Evolutionary conservation across 192 early-diverging fungal species (phyloP).

Genomic region (Coemansia sp.): DNA sequence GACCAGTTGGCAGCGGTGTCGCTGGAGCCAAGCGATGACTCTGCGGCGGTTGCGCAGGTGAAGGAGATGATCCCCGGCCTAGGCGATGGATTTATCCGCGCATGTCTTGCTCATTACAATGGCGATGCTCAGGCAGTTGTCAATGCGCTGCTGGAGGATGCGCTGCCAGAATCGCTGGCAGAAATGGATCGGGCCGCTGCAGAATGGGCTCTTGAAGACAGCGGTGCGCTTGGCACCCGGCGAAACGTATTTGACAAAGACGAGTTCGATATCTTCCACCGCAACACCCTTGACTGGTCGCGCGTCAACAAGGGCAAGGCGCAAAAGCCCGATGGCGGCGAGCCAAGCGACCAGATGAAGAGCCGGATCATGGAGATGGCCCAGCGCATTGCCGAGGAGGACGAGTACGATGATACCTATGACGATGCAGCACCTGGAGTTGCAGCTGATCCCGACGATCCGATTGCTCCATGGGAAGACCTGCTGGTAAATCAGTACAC

Average conservation of each 20-base stretch:
- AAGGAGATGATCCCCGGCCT: conserved; percentile 86
- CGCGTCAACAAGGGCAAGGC: conserved; percentile 75
- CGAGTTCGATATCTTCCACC: conserved; percentile 86
- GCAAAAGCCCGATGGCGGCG: background rate
- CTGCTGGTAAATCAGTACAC: conserved; percentile 61
- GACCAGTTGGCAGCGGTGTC: conserved; percentile 12
- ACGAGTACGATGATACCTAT: conserved; percentile 93
- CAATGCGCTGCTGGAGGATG: conserved; percentile 75
- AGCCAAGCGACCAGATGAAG: conserved; percentile 27
- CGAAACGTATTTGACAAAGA: conserved; percentile 90
- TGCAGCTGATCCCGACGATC: conserved; percentile 63
- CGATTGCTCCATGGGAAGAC: conserved; percentile 61
- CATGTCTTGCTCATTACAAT: conserved; percentile 68
- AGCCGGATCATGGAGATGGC: conserved; percentile 45
- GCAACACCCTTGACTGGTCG: conserved; percentile 58
- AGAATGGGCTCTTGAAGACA: conserved; percentile 11
- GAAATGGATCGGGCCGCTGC: conserved; percentile 62
- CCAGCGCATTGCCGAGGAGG: conserved; percentile 63
- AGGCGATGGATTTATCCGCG: conserved; percentile 87
- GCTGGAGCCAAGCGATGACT: background rate
- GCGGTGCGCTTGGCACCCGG: conserved; percentile 56
- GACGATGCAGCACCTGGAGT: conserved; percentile 68
- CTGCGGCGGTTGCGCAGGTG: conserved; percentile 70
- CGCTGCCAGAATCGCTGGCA: conserved; percentile 64
- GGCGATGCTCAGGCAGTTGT: conserved; percentile 71